Conservation (phyloP, 2,329 filamentous ascomycete genomes). For the Cytospora mali region DNA sequence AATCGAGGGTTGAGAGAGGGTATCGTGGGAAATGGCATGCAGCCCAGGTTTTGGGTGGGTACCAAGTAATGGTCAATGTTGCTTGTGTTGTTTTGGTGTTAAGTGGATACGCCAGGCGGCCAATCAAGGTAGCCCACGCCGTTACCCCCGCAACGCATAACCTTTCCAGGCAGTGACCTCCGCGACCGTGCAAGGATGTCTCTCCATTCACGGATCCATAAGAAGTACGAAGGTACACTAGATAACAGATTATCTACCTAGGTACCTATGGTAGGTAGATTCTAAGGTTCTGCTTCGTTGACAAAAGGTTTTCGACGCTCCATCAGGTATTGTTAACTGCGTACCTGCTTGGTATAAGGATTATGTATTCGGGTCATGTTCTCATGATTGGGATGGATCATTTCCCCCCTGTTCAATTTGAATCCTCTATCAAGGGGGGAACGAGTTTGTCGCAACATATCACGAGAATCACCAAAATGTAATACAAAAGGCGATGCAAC, state of each 20-base stretch:
- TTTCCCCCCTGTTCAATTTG: too few relatives aligned
- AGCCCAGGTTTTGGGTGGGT: slow-evolving; percentile 28
- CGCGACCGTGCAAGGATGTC: slow-evolving; percentile 7
- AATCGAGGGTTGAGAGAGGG: slow-evolving; percentile 11
- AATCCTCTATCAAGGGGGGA: background rate
- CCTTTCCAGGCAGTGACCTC: slow-evolving; percentile 14
- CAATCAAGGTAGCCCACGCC: slow-evolving; percentile 16
- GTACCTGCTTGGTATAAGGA: too few relatives aligned
- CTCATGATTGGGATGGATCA: too few relatives aligned
- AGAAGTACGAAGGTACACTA: too few relatives aligned
- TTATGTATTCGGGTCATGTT: too few relatives aligned
- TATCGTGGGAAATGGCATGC: slow-evolving; percentile 22
- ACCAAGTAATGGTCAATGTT: background rate
- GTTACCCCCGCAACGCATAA: slow-evolving; percentile 28
- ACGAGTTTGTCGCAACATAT: background rate
- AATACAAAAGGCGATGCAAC: background rate
- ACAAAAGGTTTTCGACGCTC: background rate
- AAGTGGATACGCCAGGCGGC: slow-evolving; percentile 10
- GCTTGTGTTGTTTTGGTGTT: background rate
- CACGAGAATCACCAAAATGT: background rate
- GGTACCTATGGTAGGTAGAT: background rate
- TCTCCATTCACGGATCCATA: too few relatives aligned
- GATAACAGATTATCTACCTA: background rate
- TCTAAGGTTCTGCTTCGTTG: background rate
- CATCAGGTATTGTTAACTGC: background rate